Percentiles rank a stretch among this genome's conserved stretches.
Evolutionary conservation across 768 basidiomycete genomes (phyloP).

Genomic region (Hygrophoropsis aurantiaca): DNA sequence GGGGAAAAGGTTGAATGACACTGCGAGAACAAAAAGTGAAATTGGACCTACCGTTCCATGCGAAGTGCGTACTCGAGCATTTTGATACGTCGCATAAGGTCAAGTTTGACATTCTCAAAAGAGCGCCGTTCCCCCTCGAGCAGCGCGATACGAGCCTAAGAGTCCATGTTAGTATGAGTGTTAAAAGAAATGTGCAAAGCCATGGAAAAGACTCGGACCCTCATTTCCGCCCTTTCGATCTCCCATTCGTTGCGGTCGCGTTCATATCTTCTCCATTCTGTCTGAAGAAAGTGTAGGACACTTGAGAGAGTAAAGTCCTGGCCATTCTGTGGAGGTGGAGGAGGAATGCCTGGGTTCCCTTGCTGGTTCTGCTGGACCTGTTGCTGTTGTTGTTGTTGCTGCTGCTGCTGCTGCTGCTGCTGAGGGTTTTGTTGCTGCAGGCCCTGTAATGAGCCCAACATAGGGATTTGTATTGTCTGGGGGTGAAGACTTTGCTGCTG

Average conservation of each 20-base stretch:
- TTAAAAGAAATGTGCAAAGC: constrained; percentile 6
- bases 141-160: constrained; percentile 91
- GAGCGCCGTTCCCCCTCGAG: constrained; percentile 96
- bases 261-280: constrained; percentile 97
- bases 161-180: constrained; percentile 10
- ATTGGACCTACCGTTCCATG: constrained; percentile 81
- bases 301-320: constrained; percentile 92
- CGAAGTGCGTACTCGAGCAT: constrained; percentile 98
- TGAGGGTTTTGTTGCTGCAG: constrained; percentile 50
- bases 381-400: constrained; percentile 59
- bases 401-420: constrained; percentile 37
- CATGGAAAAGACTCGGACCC: constrained; percentile 56
- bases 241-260: constrained; percentile 99
- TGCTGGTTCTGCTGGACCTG: constrained; percentile 53
- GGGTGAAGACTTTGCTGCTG: constrained; percentile 31
- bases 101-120: constrained; percentile 95
- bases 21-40: constrained; percentile 26
- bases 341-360: constrained; percentile 57
- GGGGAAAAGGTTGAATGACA: constrained; percentile 20
- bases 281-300: constrained; percentile 96
- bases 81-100: constrained; percentile 95
- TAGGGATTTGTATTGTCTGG: constrained; percentile 55
- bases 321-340: constrained; percentile 80
- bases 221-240: constrained; percentile 99
- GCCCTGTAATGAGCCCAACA: constrained; percentile 72